Conservation (phyloP, 2,329 filamentous ascomycete species). For the Sporothrix globosa region DNA sequence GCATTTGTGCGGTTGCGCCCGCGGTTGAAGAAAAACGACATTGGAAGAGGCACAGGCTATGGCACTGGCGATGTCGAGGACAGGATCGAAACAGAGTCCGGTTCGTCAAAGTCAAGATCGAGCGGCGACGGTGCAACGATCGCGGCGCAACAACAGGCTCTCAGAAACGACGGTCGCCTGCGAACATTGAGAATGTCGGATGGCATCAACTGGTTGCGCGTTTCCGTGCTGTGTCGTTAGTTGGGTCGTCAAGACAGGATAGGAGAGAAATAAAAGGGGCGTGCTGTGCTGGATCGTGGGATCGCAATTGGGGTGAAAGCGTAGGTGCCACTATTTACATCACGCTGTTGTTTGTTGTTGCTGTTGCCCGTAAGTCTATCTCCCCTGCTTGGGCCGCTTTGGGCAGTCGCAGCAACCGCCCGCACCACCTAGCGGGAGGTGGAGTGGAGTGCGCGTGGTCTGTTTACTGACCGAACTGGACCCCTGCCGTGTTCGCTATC, state of each 20-base stretch:
- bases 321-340: constrained; percentile 31
- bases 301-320: constrained; percentile 16
- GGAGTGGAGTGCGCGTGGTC: not conserved
- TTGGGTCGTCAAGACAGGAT: not conserved
- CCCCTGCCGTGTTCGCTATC: not conserved
- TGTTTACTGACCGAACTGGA: constrained; percentile 1
- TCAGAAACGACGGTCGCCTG: constrained; percentile 15
- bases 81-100: not conserved
- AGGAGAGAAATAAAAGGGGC: not conserved
- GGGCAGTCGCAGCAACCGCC: constrained; percentile 29
- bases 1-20: constrained; percentile 38
- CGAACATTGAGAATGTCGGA: not conserved
- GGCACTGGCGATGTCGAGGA: not conserved
- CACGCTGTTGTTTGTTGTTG: constrained; percentile 24
- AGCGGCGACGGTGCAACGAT: not conserved
- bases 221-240: not conserved
- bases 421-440: not conserved
- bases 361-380: not conserved
- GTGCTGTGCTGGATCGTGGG: constrained; percentile 14
- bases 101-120: not conserved
- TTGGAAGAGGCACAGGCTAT: constrained; percentile 29
- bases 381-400: constrained; percentile 12
- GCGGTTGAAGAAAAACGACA: constrained; percentile 39
- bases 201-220: not conserved
- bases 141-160: constrained; percentile 9